A percentile compares a stretch with the other conserved stretches of the same genome.
These are phyloP conservation scores for Ophiorrhiza pumila DNA, from an alignment of 257 asterid genomes.

Conservation along the genomic window DNA sequence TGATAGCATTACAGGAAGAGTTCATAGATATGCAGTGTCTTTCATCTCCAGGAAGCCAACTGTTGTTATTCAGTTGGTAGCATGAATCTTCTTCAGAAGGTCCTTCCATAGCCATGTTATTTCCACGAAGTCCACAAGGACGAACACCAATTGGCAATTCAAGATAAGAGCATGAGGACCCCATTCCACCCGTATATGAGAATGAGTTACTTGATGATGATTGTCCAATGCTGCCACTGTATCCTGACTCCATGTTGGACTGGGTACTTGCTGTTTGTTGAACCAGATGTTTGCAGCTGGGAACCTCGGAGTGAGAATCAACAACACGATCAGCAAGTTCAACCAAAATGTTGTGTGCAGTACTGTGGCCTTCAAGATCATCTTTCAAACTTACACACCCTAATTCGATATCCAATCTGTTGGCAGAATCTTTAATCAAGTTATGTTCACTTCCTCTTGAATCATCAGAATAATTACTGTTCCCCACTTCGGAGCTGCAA, in stretches of 20 bases:
- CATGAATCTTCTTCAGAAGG: constrained; percentile 89
- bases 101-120: constrained; percentile 68
- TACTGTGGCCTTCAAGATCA: constrained; percentile 43
- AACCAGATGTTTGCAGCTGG: constrained; percentile 35
- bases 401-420: constrained; percentile 43
- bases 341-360: constrained; percentile 58
- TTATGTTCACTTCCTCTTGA: constrained; percentile 38
- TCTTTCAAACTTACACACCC: constrained; percentile 43
- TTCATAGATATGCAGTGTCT: constrained; percentile 53
- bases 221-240: constrained; percentile 37
- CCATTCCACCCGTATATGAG: constrained; percentile 40
- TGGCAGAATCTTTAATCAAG: constrained; percentile 37
- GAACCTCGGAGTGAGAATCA: constrained; percentile 49
- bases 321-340: constrained; percentile 65
- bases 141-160: constrained; percentile 45
- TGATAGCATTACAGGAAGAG: constrained; percentile 54
- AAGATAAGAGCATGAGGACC: constrained; percentile 57
- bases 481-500: constrained; percentile 43
- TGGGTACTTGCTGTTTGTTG: constrained; percentile 35
- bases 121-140: constrained; percentile 45
- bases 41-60: constrained; percentile 75
- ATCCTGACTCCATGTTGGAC: constrained; percentile 47
- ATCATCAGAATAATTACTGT: constrained; percentile 35
- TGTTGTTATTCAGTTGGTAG: constrained; percentile 62
- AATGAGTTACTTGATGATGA: constrained; percentile 47